These are phyloP conservation scores for Sindora glabra DNA, from an alignment of 306 rosid genomes.

Conservation along the genomic window DNA sequence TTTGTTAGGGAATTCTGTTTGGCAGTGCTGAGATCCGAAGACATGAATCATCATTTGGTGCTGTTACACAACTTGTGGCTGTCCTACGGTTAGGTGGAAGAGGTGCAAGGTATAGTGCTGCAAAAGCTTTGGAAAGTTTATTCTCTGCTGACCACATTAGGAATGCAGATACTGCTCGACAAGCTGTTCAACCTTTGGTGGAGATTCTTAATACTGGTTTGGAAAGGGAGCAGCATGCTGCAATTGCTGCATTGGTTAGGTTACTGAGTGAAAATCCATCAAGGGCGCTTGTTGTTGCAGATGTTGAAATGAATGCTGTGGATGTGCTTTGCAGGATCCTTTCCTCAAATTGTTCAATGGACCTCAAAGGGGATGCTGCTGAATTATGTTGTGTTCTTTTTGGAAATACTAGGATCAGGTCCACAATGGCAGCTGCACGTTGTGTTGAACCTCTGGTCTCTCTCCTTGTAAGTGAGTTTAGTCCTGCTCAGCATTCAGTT, in stretches of 20 bases:
- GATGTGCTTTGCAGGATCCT: conserved; percentile 97
- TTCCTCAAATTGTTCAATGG: conserved; percentile 82
- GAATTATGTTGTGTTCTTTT: conserved; percentile 90
- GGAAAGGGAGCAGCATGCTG: conserved; percentile 98
- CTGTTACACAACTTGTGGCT: conserved; percentile 97
- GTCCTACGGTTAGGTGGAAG: conserved; percentile 97
- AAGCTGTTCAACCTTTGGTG: conserved; percentile 95
- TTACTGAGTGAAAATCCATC: conserved; percentile 95
- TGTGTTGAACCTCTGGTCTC: conserved; percentile 97
- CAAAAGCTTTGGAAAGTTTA: conserved; percentile 94
- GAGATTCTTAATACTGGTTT: conserved; percentile 95
- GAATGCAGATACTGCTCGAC: conserved; percentile 90
- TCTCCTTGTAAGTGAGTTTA: conserved; percentile 76
- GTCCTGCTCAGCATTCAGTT: conserved; percentile 83
- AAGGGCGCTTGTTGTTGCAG: conserved; percentile 92
- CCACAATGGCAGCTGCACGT: conserved; percentile 85
- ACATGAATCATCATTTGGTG: conserved; percentile 88
- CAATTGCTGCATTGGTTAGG: conserved; percentile 90
- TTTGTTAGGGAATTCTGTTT: conserved; percentile 83
- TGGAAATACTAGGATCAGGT: conserved; percentile 94
- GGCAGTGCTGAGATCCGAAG: conserved; percentile 91
- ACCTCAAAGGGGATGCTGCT: conserved; percentile 94
- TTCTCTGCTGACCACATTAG: conserved; percentile 94
- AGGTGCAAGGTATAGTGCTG: conserved; percentile 89
- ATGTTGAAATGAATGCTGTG: conserved; percentile 98